Evolutionary conservation across 495 filamentous ascomycete species (phyloP), one percentile per base, ranked within the genome.

Genomic region (Daldinia childiae): DNA sequence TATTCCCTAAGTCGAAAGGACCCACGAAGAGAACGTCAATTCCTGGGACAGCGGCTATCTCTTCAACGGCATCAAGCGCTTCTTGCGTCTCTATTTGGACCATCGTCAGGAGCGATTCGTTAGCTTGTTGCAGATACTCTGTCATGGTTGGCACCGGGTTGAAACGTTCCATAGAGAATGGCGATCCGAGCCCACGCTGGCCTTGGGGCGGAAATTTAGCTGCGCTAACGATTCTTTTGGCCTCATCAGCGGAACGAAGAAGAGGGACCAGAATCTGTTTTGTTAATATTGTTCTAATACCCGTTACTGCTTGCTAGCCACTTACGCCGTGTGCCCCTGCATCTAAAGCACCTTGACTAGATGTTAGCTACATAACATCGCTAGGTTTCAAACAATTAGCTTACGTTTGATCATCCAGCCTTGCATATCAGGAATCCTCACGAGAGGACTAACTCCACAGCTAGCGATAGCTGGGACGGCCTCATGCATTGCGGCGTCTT

Each of bases 51-150:
- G 86, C 85, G 9, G 91, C 91, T 67, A 95, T 95, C 52, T 87
- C 89, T 58, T 91, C 87, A 24, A 92, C 87, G 63, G 87, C 82
- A 3, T 91, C 87, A 45, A 95, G 79, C 0, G 91, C 92, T 71
- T 90, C 90, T 67, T 82, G 83, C 0, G 93, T 95, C 79, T 96
- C 93, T 62, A 95, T 94, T 81, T 95, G 93, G 30, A 94, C 87
- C 73, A 93, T 89, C 21, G 90, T 91, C 34, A 93, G 76, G 12
- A 94, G 79, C 39, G 85, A 83, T 9, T 87, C 86, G 78, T 95
- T 94, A 27, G 92, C 91, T 64, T 93, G 86, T 68, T 90, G 86
- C 26, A 93, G 83, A 69, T 96, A 96, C 43, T 91, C 88, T 2
- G 84, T 84, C 64, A 83, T 71, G 4, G 84, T 84, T 15, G 85